Conservation (phyloP, 441 rosid genomes). For the Breynia disticha region DNA sequence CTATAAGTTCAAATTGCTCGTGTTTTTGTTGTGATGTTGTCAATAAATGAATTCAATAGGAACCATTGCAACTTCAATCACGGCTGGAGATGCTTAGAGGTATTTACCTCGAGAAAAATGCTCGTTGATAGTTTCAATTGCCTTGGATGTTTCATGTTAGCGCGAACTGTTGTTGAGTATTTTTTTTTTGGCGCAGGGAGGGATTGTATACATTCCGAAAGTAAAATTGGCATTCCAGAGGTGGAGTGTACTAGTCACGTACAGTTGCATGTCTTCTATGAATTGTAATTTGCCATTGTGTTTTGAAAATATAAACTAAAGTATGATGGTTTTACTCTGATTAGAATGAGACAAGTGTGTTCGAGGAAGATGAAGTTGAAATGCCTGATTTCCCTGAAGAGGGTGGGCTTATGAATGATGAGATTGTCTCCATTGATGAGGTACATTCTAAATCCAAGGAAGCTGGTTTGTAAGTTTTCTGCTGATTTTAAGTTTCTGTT, state of each 20-base stretch:
- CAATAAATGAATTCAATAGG: conserved; percentile 24
- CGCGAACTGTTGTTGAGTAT: no score
- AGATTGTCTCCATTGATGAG: conserved; percentile 37
- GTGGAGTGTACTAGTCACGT: conserved; percentile 32
- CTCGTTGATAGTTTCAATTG: neutral
- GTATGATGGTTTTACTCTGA: conserved; percentile 16
- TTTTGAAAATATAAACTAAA: neutral
- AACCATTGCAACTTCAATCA: conserved; percentile 48
- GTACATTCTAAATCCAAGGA: conserved; percentile 17
- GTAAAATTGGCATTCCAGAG: conserved; percentile 13
- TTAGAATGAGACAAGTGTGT: conserved; percentile 24
- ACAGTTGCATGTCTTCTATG: neutral
- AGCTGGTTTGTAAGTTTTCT: neutral
- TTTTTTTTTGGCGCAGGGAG: conserved; percentile 20
- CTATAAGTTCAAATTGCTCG: neutral
- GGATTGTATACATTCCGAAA: conserved; percentile 9
- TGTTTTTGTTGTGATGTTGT: neutral
- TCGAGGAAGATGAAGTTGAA: conserved; percentile 48
- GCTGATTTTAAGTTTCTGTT: neutral
- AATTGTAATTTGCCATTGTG: neutral
- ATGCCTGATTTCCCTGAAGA: conserved; percentile 54
- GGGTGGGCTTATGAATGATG: conserved; percentile 4
- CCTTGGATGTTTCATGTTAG: neutral
- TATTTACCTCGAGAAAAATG: conserved; percentile 10
- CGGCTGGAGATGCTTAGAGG: conserved; percentile 59